Conservation (phyloP, 495 filamentous ascomycete species). For the Aspergillus bridgeri region DNA sequence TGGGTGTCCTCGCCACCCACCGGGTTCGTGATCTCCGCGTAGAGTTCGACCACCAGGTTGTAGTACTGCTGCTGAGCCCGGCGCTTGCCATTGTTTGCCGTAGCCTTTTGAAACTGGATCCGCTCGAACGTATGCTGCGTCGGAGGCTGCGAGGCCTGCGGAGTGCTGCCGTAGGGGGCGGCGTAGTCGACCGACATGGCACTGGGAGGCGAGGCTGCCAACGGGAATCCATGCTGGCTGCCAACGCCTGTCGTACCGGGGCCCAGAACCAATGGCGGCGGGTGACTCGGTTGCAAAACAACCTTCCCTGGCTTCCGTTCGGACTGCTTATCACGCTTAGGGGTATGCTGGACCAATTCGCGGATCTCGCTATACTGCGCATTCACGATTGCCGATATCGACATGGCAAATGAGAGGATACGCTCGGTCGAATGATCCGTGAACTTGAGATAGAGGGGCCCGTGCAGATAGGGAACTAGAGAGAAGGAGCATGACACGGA, state of each 20-base stretch:
- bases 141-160: slow-evolving; percentile 40
- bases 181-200: slow-evolving; percentile 39
- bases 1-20: slow-evolving; percentile 32
- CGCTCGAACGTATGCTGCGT: slow-evolving; percentile 72
- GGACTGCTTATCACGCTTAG: slow-evolving; percentile 90
- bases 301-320: slow-evolving; percentile 73
- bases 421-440: slow-evolving; percentile 49
- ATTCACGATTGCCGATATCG: slow-evolving; percentile 81
- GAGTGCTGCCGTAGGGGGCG: slow-evolving; percentile 28
- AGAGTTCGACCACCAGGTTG: slow-evolving; percentile 85
- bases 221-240: slow-evolving; percentile 26
- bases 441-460: slow-evolving; percentile 45
- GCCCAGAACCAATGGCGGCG: slow-evolving; percentile 41
- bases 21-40: slow-evolving; percentile 61
- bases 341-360: slow-evolving; percentile 90
- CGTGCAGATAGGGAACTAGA: slow-evolving; percentile 48
- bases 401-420: slow-evolving; percentile 72
- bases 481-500: slow-evolving; percentile 80
- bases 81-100: slow-evolving; percentile 93
- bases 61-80: slow-evolving; percentile 92
- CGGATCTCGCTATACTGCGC: slow-evolving; percentile 72
- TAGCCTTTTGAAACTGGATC: slow-evolving; percentile 95
- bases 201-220: slow-evolving; percentile 25
- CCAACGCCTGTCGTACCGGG: slow-evolving; percentile 23
- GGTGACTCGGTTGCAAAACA: slow-evolving; percentile 62